Evolutionary conservation across 495 filamentous ascomycete genomes (phyloP), one percentile per base, ranked within the genome.

Genomic region (Aspergillus ostianus): DNA sequence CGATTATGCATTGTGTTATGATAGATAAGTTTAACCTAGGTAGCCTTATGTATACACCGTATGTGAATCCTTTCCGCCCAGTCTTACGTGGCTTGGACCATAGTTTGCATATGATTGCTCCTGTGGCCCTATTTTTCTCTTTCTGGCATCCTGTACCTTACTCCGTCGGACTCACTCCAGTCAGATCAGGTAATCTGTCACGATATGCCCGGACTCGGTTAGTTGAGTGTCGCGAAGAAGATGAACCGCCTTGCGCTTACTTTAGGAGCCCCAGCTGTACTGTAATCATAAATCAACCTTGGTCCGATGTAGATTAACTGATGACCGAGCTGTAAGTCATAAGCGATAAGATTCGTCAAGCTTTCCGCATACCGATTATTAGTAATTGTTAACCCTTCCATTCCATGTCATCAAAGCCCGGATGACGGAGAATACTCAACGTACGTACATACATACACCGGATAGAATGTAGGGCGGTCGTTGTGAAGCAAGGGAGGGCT

Each of bases 291-390:
- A 32, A 41, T 41, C 36, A 41, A 41, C 36, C 36, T 41, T 41
- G 36, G 36, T 41, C 10, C 36, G 36, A 15, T 41, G 36, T 41
- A 41, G 36, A 41, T 41, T 41, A 41, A 41, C 13, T 15, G 13
- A 15, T 32, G 56, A 55, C 52, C 61, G 9, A 4, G 9, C 36
- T 41, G 36, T 41, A 41, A 13, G 36, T 41, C 9, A 41, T 41
- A 15, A 10, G 51, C 46, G 60, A 55, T 54, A 62, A 62, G 60
- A 62, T 58, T 62, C 51, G 55, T 62, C 60, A 62, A 62, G 60
- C 60, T 62, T 62, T 57, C 49, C 23, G 30, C 27, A 26, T 32
- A 13, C 47, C 20, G 51, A 36, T 53, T 53, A 53, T 53, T 41
- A 19, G 23, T 26, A 9, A 26, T 53, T 17, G 9, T 41, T 4